These are phyloP conservation scores for Coprinopsis cinerea DNA, from an alignment of 768 basidiomycete genomes.

Conservation along the genomic window DNA sequence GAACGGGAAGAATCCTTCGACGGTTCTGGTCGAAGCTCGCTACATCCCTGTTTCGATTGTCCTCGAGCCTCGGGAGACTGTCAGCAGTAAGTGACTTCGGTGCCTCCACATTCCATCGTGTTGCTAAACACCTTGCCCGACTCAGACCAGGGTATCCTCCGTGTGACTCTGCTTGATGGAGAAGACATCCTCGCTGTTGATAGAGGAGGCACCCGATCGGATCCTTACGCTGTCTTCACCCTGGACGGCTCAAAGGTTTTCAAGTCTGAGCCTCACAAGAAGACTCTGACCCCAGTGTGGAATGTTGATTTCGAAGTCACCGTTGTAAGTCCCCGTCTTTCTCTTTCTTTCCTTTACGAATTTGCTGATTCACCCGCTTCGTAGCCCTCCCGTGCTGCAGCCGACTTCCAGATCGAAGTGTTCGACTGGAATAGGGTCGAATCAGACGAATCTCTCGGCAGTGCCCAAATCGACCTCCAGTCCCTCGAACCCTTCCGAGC, in stretches of 20 bases:
- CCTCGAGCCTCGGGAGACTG: constrained; percentile 81
- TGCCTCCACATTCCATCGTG: neutral
- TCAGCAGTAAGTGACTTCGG: constrained; percentile 66
- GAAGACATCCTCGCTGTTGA: constrained; percentile 76
- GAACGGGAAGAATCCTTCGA: constrained; percentile 45
- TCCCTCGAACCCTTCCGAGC: constrained; percentile 76
- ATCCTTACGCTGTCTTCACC: constrained; percentile 78
- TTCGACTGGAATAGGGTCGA: constrained; percentile 94
- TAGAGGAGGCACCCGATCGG: constrained; percentile 80
- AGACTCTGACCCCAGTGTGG: constrained; percentile 83
- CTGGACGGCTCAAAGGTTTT: constrained; percentile 76
- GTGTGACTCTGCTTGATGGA: constrained; percentile 77
- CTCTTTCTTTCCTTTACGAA: neutral
- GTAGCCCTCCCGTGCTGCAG: constrained; percentile 75
- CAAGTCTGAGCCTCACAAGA: constrained; percentile 91
- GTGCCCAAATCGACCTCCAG: constrained; percentile 59
- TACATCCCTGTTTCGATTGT: constrained; percentile 89
- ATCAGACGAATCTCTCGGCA: constrained; percentile 77
- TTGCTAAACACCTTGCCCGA: constrained; percentile 7
- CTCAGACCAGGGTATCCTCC: constrained; percentile 81
- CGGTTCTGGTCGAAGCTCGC: constrained; percentile 68
- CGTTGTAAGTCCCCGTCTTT: constrained; percentile 50
- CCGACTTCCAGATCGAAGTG: constrained; percentile 74
- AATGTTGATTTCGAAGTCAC: constrained; percentile 61
- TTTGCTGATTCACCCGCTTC: constrained; percentile 5